Conservation (phyloP, 768 basidiomycete species). For the Phaeotremella fagi region DNA sequence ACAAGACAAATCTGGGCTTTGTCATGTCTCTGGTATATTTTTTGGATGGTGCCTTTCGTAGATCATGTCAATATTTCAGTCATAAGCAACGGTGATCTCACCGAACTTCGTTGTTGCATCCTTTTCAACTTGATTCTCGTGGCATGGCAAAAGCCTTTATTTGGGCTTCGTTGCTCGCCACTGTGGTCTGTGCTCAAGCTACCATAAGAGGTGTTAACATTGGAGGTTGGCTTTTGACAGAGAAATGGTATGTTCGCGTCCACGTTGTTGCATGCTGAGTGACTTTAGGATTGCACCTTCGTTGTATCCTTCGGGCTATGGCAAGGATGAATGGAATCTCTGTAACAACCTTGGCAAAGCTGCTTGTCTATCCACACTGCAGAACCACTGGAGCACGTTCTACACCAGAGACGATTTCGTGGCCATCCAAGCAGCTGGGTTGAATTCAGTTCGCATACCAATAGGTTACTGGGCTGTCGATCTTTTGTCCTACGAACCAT, state of each 20-base stretch:
- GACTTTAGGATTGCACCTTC: slow-evolving; percentile 38
- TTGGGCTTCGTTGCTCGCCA: background rate
- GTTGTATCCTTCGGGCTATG: slow-evolving; percentile 26
- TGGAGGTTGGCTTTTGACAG: slow-evolving; percentile 42
- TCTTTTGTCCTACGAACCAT: slow-evolving; percentile 27
- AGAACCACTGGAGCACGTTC: slow-evolving; percentile 36
- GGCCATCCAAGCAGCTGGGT: slow-evolving; percentile 34
- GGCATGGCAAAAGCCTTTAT: no score
- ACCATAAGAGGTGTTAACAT: slow-evolving; percentile 43
- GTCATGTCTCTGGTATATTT: no score
- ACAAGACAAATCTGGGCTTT: no score
- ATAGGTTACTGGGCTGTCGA: slow-evolving; percentile 44
- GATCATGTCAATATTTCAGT: no score
- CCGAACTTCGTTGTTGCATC: no score
- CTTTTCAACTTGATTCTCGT: no score
- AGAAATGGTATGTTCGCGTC: slow-evolving; percentile 17
- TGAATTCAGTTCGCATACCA: slow-evolving; percentile 41
- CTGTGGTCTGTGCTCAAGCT: background rate
- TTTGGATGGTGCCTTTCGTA: no score
- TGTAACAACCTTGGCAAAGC: slow-evolving; percentile 27
- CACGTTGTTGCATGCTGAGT: slow-evolving; percentile 4
- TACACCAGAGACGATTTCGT: slow-evolving; percentile 28
- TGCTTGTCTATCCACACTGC: slow-evolving; percentile 17
- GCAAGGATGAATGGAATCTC: slow-evolving; percentile 38
- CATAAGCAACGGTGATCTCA: no score